A percentile compares a stretch with the other conserved stretches of the same genome.
Evolutionary conservation across 2,329 filamentous ascomycete species (phyloP).

Genomic region (Ceratocystis variospora): DNA sequence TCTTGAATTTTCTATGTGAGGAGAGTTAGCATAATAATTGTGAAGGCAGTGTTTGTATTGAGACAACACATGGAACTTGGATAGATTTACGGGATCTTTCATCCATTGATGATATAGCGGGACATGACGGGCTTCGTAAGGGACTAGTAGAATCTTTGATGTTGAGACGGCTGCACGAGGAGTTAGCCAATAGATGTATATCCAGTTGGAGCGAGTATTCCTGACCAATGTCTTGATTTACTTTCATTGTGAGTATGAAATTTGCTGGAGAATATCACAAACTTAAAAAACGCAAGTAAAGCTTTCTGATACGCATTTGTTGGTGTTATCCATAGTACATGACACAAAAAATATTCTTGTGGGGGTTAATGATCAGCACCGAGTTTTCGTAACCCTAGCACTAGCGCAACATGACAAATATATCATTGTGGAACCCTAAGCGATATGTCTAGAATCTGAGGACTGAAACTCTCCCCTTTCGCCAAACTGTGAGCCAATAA

Average conservation of each 20-base stretch:
- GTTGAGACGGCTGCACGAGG: slow-evolving; percentile 48
- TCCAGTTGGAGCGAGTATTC: neutral
- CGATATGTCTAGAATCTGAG: no score
- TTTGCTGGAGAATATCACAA: neutral
- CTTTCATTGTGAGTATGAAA: slow-evolving; percentile 28
- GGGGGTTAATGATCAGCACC: neutral
- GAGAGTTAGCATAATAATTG: neutral
- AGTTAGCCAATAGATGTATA: neutral
- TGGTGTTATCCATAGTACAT: neutral
- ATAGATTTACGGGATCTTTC: slow-evolving; percentile 54
- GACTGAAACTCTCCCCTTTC: no score
- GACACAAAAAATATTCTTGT: neutral
- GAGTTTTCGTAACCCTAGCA: neutral
- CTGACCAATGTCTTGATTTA: slow-evolving; percentile 34
- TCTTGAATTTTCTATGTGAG: slow-evolving; percentile 50
- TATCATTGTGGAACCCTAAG: no score
- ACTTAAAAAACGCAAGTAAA: neutral
- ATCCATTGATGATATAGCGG: slow-evolving; percentile 80
- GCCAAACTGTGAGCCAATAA: neutral
- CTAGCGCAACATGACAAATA: neutral
- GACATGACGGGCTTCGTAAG: slow-evolving; percentile 73
- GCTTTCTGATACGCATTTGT: neutral
- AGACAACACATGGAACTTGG: neutral
- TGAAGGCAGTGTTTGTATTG: neutral
- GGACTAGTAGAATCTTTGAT: slow-evolving; percentile 57